Evolutionary conservation across 177 flowering plant species (phyloP), one percentile per base, ranked within the genome.

Genomic region (Telopea speciosissima): DNA sequence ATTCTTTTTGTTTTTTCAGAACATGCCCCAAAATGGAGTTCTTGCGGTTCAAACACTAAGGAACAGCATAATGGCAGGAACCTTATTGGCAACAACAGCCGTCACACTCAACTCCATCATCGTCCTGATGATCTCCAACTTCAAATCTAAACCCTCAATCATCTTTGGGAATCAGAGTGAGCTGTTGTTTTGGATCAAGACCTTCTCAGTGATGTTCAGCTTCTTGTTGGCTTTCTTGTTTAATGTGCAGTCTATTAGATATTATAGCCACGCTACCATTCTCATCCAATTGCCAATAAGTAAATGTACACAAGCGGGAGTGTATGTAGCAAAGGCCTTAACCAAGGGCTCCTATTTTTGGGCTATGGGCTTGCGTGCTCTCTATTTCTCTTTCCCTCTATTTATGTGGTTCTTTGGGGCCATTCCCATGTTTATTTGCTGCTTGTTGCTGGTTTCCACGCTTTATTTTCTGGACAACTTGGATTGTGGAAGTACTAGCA

Each of bases 381-480:
- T 92, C 71, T 94, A 94, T 78, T 85, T 92, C 74, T 94, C 98
- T 2, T 89, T 92, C 68, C 98, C 98, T 8, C 73, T 92, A 5
- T 88, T 92, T 63, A 66, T 94, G 68, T 94, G 98, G 98, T 81
- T 92, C 33, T 94, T 94, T 72, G 98, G 98, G 0, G 93, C 98
- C 21, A 84, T 92, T 22, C 90, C 96, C 2, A 89, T 90, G 96
- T 83, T 89, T n/a, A 1, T 75, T 33, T 77, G 81, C 60, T 82
- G 89, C 71, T 6, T 89, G 23, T 58, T 80, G 24, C 69, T 91
- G 68, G 87, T 85, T 23, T 72, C 78, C 73, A 5, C 85, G 81
- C 81, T 89, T 11, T 85, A 88, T 77, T 90, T 89, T 71, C 79
- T 93, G 62, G 98, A 93, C 56, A 36, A 5, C 9, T 36, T 36